These are phyloP conservation scores for Cicer cuneatum DNA, from an alignment of 306 rosid genomes.

Conservation along the genomic window DNA sequence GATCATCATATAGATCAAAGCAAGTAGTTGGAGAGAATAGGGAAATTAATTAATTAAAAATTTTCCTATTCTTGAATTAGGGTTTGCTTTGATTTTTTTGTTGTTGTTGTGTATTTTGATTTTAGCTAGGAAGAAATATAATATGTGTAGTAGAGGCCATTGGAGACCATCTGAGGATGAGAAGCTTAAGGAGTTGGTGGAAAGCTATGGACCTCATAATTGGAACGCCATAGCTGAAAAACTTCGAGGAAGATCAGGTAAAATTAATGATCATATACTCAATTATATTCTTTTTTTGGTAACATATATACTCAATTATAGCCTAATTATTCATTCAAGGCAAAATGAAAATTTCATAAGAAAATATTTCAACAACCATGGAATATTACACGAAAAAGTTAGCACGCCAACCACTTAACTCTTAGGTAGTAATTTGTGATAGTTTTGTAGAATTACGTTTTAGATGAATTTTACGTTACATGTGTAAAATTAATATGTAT, in stretches of 20 bases:
- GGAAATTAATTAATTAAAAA: not conserved
- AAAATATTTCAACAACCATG: conserved; percentile 9
- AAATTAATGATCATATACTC: conserved; percentile 2
- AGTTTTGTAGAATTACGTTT: not conserved
- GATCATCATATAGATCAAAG: conserved; percentile 40
- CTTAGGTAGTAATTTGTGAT: not conserved
- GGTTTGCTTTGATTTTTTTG: conserved; percentile 35
- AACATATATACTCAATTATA: conserved; percentile 10
- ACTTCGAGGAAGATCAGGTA: conserved; percentile 96
- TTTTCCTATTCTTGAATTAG: conserved; percentile 46
- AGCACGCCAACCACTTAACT: not conserved
- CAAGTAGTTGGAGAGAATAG: conserved; percentile 5
- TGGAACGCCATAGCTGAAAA: conserved; percentile 99
- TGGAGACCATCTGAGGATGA: conserved; percentile 98
- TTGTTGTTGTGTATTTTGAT: not conserved
- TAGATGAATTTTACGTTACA: too few species aligned
- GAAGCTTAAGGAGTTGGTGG: conserved; percentile 84
- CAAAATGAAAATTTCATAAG: not conserved
- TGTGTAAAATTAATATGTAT: too few species aligned
- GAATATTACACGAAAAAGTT: not conserved
- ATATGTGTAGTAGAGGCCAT: conserved; percentile 95
- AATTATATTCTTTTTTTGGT: not conserved
- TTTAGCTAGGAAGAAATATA: conserved; percentile 36
- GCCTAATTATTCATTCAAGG: not conserved
- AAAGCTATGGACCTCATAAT: conserved; percentile 94